Base-by-base conservation (phyloP, 164 flowering plant genomes). In the Kalanchoe fedtschenkoi region DNA sequence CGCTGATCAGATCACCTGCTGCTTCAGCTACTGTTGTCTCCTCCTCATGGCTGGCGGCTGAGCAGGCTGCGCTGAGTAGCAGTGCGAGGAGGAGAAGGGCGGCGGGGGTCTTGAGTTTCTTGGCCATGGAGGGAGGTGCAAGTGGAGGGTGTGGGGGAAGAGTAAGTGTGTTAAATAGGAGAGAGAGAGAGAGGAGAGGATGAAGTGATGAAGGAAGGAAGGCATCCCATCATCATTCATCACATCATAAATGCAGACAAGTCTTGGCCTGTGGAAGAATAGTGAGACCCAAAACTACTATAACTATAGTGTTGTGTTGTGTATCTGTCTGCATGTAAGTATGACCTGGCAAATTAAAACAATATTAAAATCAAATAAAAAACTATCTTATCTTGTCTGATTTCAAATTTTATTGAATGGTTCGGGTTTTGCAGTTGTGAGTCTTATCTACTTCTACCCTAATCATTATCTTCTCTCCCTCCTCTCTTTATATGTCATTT, bases 1-100 rank as follows among this genome's bases (percentile, higher is more conserved):
- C 56, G 1, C n/a, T 21, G 14, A 86, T 86, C 60, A 85, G 68
- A 63, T 86, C 92, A 14, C 72, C 82, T 70, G 74, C 85, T 76
- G 74, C 85, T 74, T 71, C 85, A 58, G 65, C 70, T 34, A n/a
- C 28, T 11, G 54, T 47, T 19, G 54, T 29, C 21, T 26, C 56
- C 13, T 51, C 28, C 26, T 17, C 71, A 64, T 59, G 59, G 14
- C 66, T 65, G 33, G 43, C 61, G 10, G 32, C 16, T 51, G n/a
- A n/a, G n/a, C n/a, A n/a, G n/a, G 56, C 56, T 26, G 24, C 5
- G 32, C 7, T 11, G 32, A 0, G 9, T 22, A 17, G 26, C 13
- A 51, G 56, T 51, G 56, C 56, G 26, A 51, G 33, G 26, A 51
- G 32, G 56, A 51, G 24, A 32, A 51, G 15, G 29, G 54, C 6